Conservation (phyloP, 1,139 yeast species). For the Nakaseomyces kungkrabaensis region DNA sequence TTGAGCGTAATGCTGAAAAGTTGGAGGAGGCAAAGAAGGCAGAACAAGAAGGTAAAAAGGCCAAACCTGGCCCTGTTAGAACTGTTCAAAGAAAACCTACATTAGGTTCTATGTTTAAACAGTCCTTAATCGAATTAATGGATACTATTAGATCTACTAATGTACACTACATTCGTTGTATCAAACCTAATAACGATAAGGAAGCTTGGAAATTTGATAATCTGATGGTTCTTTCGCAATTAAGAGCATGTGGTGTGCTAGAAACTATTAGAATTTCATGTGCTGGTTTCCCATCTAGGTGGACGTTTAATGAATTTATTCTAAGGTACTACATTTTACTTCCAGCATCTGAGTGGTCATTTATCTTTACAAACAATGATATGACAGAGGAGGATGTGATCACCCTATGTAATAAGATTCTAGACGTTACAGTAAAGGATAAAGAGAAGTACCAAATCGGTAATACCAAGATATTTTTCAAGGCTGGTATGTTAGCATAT, state of each 20-base stretch:
- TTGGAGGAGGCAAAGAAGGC: slow-evolving; percentile 35
- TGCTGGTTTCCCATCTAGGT: slow-evolving; percentile 95
- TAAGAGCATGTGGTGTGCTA: slow-evolving; percentile 96
- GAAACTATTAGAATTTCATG: slow-evolving; percentile 95
- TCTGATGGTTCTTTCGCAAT: slow-evolving; percentile 86
- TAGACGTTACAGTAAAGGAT: slow-evolving; percentile 53
- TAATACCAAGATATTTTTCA: slow-evolving; percentile 85
- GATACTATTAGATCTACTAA: slow-evolving; percentile 85
- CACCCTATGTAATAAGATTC: slow-evolving; percentile 56
- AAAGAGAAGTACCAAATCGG: slow-evolving; percentile 70
- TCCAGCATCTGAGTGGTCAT: slow-evolving; percentile 60
- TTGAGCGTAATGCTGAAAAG: slow-evolving; percentile 51
- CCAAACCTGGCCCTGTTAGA: slow-evolving; percentile 28
- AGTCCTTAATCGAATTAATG: slow-evolving; percentile 88
- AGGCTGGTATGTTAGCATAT: slow-evolving; percentile 91
- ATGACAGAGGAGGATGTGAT: slow-evolving; percentile 50
- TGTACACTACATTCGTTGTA: slow-evolving; percentile 94
- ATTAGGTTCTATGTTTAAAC: slow-evolving; percentile 86
- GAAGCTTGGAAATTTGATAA: slow-evolving; percentile 96
- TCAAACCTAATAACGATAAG: slow-evolving; percentile 90
- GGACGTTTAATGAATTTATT: slow-evolving; percentile 92
- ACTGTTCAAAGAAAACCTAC: slow-evolving; percentile 76
- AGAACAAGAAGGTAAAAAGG: slow-evolving; percentile 28
- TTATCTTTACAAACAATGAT: slow-evolving; percentile 41
- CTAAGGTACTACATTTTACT: slow-evolving; percentile 78